Evolutionary conservation across 495 filamentous ascomycete genomes (phyloP).

Genomic region (Penicillium roqueforti): DNA sequence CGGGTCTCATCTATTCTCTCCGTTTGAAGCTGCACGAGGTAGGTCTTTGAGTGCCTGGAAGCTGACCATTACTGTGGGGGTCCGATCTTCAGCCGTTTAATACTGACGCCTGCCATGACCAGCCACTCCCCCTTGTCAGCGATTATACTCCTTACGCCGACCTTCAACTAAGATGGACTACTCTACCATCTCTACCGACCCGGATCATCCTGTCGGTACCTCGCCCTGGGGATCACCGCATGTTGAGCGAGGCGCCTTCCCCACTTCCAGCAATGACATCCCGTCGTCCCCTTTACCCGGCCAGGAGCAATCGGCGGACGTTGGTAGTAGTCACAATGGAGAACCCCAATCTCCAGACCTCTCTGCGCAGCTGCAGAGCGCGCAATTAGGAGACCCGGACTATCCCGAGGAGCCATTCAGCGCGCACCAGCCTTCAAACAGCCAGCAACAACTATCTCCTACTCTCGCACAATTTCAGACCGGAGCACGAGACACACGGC

Average conservation of each 20-base stretch:
- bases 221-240: conserved; percentile 83
- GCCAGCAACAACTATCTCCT: conserved; percentile 48
- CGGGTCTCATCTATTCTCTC: not conserved
- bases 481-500: conserved; percentile 35
- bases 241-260: conserved; percentile 54
- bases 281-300: conserved; percentile 52
- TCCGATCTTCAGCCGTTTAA: conserved; percentile 20
- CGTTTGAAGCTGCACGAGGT: conserved; percentile 14
- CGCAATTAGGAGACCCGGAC: conserved; percentile 40
- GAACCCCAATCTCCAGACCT: conserved; percentile 34
- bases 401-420: conserved; percentile 34
- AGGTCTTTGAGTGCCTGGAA: conserved; percentile 6
- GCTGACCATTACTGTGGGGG: conserved; percentile 25
- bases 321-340: conserved; percentile 18
- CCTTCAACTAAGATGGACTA: conserved; percentile 66
- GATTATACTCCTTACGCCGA: conserved; percentile 22
- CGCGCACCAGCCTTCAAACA: conserved; percentile 36
- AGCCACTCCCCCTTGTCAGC: conserved; percentile 23
- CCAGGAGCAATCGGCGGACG: conserved; percentile 38
- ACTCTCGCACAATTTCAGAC: conserved; percentile 47
- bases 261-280: conserved; percentile 45
- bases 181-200: conserved; percentile 68
- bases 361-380: conserved; percentile 42
- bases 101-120: conserved; percentile 26
- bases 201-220: conserved; percentile 61